These are phyloP conservation scores for Arxiozyma slooffiae DNA, from an alignment of 1,139 yeast species.

Conservation along the genomic window DNA sequence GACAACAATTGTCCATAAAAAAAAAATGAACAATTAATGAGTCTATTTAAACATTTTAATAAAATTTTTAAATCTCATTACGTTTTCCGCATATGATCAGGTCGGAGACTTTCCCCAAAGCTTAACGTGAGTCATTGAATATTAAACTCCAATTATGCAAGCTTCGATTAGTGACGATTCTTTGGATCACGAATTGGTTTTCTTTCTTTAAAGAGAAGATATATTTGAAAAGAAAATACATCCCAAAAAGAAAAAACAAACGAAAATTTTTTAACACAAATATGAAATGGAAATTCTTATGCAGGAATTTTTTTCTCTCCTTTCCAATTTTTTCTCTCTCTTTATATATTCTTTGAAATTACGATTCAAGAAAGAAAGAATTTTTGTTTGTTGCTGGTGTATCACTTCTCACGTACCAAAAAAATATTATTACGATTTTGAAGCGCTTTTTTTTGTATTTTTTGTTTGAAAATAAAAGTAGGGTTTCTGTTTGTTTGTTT, in stretches of 20 bases:
- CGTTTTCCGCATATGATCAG: slow-evolving; percentile 43
- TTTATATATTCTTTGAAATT: background rate
- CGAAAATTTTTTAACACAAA: too few species aligned
- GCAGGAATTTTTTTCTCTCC: too few species aligned
- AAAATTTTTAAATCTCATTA: slow-evolving; percentile 33
- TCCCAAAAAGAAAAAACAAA: too few species aligned
- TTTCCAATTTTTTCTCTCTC: background rate
- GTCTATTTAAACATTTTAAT: slow-evolving; percentile 30
- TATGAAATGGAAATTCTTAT: background rate
- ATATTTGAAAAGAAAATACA: too few species aligned
- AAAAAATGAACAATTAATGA: slow-evolving; percentile 24
- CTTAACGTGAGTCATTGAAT: slow-evolving; percentile 29
- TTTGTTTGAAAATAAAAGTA: background rate
- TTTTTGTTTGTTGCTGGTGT: background rate
- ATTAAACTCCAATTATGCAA: slow-evolving; percentile 40
- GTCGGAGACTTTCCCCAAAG: slow-evolving; percentile 98
- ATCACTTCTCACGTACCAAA: background rate
- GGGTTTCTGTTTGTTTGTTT: background rate
- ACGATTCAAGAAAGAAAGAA: too few species aligned
- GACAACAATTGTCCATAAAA: background rate
- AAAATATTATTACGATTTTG: background rate
- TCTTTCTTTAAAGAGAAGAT: background rate
- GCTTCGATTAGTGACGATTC: slow-evolving; percentile 76
- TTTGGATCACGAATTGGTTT: slow-evolving; percentile 37
- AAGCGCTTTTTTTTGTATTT: background rate